Evolutionary conservation across 1,139 yeast genomes (phyloP).

Genomic region (Candida mesenterica): DNA sequence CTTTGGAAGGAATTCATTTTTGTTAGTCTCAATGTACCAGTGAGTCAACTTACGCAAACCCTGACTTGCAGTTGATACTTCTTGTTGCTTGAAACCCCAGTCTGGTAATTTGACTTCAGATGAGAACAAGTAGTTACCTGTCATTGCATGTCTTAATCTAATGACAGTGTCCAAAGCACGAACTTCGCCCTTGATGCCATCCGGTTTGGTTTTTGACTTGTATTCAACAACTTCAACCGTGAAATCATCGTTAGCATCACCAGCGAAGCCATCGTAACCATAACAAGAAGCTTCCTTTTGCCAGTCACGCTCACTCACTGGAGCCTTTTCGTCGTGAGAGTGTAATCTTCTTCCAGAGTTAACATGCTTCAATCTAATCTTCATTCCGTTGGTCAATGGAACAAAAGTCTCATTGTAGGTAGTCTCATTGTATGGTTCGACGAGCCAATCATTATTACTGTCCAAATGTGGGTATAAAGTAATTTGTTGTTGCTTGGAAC

Average conservation of each 20-base stretch:
- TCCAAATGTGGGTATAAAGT: constrained; percentile 94
- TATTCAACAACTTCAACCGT: constrained; percentile 78
- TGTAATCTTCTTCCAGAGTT: constrained; percentile 79
- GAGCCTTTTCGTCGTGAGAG: constrained; percentile 94
- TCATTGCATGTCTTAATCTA: constrained; percentile 84
- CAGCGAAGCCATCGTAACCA: constrained; percentile 86
- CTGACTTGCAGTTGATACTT: constrained; percentile 86
- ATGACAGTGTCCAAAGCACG: constrained; percentile 82
- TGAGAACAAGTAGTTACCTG: constrained; percentile 87
- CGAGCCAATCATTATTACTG: constrained; percentile 78
- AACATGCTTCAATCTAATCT: constrained; percentile 74
- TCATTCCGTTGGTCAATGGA: constrained; percentile 72
- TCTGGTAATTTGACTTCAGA: constrained; percentile 83
- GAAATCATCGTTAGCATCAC: constrained; percentile 96
- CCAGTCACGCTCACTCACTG: constrained; percentile 92
- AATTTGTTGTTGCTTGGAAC: constrained; percentile 93
- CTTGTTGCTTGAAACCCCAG: constrained; percentile 97
- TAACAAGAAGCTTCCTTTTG: constrained; percentile 92
- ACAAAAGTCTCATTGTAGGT: constrained; percentile 53
- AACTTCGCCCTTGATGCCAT: constrained; percentile 35
- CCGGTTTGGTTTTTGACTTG: constrained; percentile 53
- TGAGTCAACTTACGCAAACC: constrained; percentile 72
- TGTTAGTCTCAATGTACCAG: constrained; percentile 88
- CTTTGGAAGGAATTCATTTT: constrained; percentile 33
- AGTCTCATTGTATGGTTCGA: constrained; percentile 64